Conservation (phyloP, 345 rosid species). For the Salix brachista region DNA sequence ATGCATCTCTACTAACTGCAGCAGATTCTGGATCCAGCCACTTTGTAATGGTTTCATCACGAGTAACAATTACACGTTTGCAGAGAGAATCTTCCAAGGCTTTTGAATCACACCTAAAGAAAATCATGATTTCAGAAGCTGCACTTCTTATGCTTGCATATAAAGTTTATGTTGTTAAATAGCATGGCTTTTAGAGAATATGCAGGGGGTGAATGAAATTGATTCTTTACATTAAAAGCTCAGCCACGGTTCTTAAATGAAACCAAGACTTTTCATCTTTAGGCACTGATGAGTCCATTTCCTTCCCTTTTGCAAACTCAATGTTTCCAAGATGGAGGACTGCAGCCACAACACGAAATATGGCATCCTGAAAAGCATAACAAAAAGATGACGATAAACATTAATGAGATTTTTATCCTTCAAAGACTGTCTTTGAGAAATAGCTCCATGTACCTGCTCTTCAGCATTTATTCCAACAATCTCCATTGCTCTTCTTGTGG, state of each 20-base stretch:
- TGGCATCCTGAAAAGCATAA: slow-evolving; percentile 57
- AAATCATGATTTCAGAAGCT: slow-evolving; percentile 23
- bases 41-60: slow-evolving; percentile 96
- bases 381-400: slow-evolving; percentile 3
- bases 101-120: slow-evolving; percentile 79
- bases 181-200: not conserved
- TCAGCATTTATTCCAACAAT: slow-evolving; percentile 79
- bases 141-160: slow-evolving; percentile 2
- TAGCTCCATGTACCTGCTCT: slow-evolving; percentile 65
- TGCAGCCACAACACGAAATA: slow-evolving; percentile 90
- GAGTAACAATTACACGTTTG: slow-evolving; percentile 94
- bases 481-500: slow-evolving; percentile 93
- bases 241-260: slow-evolving; percentile 84
- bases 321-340: slow-evolving; percentile 92
- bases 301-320: slow-evolving; percentile 88
- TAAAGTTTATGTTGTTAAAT: slow-evolving; percentile 4
- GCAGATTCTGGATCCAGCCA: slow-evolving; percentile 94
- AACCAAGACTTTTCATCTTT: slow-evolving; percentile 86
- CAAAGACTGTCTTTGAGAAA: slow-evolving; percentile 17
- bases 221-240: slow-evolving; percentile 67
- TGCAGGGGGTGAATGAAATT: slow-evolving; percentile 10
- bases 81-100: slow-evolving; percentile 95
- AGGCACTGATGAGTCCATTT: slow-evolving; percentile 82
- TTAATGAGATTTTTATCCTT: slow-evolving; percentile 2
- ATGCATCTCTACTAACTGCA: slow-evolving; percentile 80